Evolutionary conservation across 2,329 filamentous ascomycete genomes (phyloP), one percentile per base, ranked within the genome.

Genomic region (Venturia asperata): DNA sequence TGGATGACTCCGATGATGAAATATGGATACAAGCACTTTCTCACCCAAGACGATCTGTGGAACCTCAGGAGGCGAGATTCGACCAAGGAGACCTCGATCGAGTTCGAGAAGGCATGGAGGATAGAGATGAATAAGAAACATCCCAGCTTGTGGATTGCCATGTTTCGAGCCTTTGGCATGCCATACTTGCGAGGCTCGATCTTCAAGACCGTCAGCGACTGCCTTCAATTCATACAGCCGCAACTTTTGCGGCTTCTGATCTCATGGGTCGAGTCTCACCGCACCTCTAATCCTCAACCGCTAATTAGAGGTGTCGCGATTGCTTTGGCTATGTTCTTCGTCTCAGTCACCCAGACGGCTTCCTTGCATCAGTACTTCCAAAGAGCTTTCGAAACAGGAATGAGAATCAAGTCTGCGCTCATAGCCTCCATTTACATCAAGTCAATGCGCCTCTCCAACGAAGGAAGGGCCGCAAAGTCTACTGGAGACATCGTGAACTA

Each of bases 1-100:
- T 99, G 94, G 94, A 97, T 99, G 93, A 97, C 94, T 0, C 92
- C 94, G 0, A 80, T 99, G 84, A 99, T 99, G 94, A 92, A 87
- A 73, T 88, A 88, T 73, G 94, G 94, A 0, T 97, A 99, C 80
- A 90, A 89, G 72, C 86, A 92, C 66, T 99, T 87, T 74, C 81
- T 99, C 67, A 96, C 92, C 1, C 92, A 97, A 74, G 91, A 97
- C 68, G 93, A 99, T 75, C 82, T 99, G 30, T 99, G 95, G 95
- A 93, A 91, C 67, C 80, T 99, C 66, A 85, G 92, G 49, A 88
- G 86, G 72, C 80, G 83, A 66, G 93, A 97, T 73, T 88, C 88
- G 42, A 96, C 93, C 13, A 85, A 85, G 69, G 80, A 82, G 15
- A 96, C 93, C 0, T 86, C 88, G 5, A 78, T 81, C 41, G 79